Evolutionary conservation across 345 rosid genomes (phyloP).

Genomic region (Moricandia arvensis): DNA sequence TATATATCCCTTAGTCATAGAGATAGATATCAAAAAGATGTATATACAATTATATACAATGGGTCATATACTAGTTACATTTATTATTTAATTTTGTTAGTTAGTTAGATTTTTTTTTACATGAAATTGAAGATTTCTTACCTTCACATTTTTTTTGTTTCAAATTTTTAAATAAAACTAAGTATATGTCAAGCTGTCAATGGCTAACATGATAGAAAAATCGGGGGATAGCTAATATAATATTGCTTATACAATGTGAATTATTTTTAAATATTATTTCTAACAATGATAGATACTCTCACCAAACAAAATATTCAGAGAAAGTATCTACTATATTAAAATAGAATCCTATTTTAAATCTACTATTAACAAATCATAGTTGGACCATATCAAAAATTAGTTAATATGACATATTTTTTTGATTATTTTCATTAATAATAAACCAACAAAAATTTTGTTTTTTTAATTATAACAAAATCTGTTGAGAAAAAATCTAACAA

Average conservation of each 20-base stretch:
- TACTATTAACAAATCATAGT: no score
- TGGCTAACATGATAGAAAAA: background rate
- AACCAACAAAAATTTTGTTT: no score
- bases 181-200: background rate
- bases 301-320: background rate
- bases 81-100: background rate
- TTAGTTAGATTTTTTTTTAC: background rate
- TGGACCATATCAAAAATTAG: no score
- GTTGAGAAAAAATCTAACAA: no score
- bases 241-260: background rate
- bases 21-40: background rate
- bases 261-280: background rate
- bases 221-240: background rate
- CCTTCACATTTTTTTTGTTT: background rate
- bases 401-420: no score
- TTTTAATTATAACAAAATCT: no score
- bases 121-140: conserved; percentile 1
- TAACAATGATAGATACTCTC: background rate
- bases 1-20: background rate
- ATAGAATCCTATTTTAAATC: no score
- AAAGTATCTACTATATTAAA: no score
- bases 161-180: no score
- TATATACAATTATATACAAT: background rate
- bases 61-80: background rate
- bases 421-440: no score